Conservation (phyloP, 306 rosid species). For the Styphnolobium japonicum region DNA sequence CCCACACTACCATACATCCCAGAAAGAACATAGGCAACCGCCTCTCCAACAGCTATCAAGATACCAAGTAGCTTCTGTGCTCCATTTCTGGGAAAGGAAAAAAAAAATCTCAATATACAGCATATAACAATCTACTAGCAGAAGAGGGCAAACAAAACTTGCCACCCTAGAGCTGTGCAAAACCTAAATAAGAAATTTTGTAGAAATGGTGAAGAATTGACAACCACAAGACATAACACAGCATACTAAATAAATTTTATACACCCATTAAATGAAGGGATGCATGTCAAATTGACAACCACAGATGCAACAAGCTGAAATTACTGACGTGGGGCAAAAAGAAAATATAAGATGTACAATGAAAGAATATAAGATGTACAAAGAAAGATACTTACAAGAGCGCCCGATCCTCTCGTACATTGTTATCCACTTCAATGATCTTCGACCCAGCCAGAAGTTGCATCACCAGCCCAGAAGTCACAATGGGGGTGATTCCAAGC, state of each 20-base stretch:
- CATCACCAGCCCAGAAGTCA: conserved; percentile 90
- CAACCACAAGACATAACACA: not conserved
- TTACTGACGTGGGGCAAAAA: not conserved
- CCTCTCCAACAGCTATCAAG: conserved; percentile 93
- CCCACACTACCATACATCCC: conserved; percentile 98
- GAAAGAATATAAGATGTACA: not conserved
- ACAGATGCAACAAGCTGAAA: not conserved
- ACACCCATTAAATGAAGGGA: not conserved
- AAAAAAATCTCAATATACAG: not conserved
- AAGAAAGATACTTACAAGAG: conserved; percentile 60
- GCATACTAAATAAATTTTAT: not conserved
- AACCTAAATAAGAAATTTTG: not conserved
- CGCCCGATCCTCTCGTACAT: conserved; percentile 95
- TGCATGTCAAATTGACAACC: conserved; percentile 5
- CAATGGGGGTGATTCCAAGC: conserved; percentile 94
- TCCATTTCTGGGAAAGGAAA: conserved; percentile 60
- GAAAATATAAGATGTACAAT: not conserved
- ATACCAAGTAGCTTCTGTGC: conserved; percentile 91
- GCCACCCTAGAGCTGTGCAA: not conserved
- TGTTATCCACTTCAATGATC: conserved; percentile 89
- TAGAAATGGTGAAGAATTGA: not conserved
- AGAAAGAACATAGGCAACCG: conserved; percentile 94
- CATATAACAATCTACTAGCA: not conserved
- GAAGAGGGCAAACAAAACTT: not conserved
- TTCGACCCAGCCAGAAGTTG: conserved; percentile 89